Base-by-base conservation (phyloP, 2,329 filamentous ascomycete species). In the Diaporthe destruens region DNA sequence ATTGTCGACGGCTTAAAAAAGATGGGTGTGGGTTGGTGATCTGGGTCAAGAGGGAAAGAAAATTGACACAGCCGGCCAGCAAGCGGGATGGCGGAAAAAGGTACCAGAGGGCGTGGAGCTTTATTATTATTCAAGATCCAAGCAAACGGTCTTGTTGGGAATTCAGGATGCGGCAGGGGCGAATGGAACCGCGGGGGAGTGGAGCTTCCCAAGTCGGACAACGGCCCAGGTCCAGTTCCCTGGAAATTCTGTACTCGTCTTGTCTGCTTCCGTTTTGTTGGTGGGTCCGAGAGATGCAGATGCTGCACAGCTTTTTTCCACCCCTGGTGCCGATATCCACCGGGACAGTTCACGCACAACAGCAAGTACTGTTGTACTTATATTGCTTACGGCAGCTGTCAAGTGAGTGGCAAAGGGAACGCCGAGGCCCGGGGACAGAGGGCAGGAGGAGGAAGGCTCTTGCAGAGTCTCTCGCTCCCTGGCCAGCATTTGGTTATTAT, bases 131-230 rank as follows among this genome's bases (percentile, higher is more conserved):
- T 66, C 61, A 53, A 53, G 57, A 61, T 47, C 7, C 39, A 61
- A 61, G 57, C 47, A 53, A 39, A 42, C 39, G 32, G 47, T 53
- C 61, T 66, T 66, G 61, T 66, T 66, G 61, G 61, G 61, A 66
- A 66, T 66, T 66, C 47, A 66, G 47, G 61, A 66, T 66, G 61
- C 61, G 61, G 61, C 61, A 66, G 61, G 61, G 61, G 61, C 61
- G 61, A 66, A 66, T 66, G 61, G 61, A 66, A 66, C 61, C 61
- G 61, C 61, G 61, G 61, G 61, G 61, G 61, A 53, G 61, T 66
- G 61, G 61, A 66, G 61, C 61, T 66, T 66, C 61, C 61, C 61
- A 66, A 66, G 61, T 39, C 44, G 61, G 61, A 66, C 61, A 36
- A 29, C 61, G 61, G 61, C 47, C 61, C 61, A 36, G 61, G 61